These are phyloP conservation scores for Fabrea salina DNA, from an alignment of 169 alveolate genomes.

Conservation along the genomic window DNA sequence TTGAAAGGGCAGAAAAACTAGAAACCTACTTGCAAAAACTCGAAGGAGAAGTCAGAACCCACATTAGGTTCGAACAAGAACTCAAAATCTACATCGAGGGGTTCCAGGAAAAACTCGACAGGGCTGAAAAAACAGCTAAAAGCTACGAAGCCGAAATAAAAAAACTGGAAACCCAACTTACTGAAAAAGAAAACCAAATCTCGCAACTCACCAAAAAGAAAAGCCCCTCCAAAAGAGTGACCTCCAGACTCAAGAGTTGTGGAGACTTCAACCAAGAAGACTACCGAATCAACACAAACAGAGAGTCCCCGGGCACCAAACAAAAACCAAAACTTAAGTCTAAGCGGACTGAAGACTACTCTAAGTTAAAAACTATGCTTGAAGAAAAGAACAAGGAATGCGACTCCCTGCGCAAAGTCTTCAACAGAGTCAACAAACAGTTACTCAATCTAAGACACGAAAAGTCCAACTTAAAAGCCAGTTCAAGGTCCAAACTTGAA, in stretches of 20 bases:
- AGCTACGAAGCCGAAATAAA: background rate
- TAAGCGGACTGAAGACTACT: background rate
- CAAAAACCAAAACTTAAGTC: background rate
- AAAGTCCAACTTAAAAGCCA: too few relatives aligned
- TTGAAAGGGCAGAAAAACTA: conserved; percentile 25
- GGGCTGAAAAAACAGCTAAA: conserved; percentile 15
- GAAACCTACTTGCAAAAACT: conserved; percentile 44
- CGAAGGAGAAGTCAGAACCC: conserved; percentile 58
- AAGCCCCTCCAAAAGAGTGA: too few relatives aligned
- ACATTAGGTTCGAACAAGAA: conserved; percentile 57
- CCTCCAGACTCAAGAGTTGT: too few relatives aligned
- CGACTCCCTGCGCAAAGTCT: background rate
- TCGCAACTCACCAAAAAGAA: background rate
- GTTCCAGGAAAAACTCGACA: conserved; percentile 48
- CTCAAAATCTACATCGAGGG: conserved; percentile 58
- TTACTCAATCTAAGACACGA: too few relatives aligned
- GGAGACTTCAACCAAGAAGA: too few relatives aligned
- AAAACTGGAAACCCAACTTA: background rate
- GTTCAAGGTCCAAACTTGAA: too few relatives aligned
- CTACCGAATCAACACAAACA: too few relatives aligned
- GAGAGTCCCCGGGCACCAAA: too few relatives aligned
- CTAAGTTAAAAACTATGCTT: background rate
- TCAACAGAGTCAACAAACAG: background rate
- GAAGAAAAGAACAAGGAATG: background rate
- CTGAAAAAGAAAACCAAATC: background rate